Conservation (phyloP, 1,284 basidiomycete genomes). For the Ustilago shanxiensis region DNA sequence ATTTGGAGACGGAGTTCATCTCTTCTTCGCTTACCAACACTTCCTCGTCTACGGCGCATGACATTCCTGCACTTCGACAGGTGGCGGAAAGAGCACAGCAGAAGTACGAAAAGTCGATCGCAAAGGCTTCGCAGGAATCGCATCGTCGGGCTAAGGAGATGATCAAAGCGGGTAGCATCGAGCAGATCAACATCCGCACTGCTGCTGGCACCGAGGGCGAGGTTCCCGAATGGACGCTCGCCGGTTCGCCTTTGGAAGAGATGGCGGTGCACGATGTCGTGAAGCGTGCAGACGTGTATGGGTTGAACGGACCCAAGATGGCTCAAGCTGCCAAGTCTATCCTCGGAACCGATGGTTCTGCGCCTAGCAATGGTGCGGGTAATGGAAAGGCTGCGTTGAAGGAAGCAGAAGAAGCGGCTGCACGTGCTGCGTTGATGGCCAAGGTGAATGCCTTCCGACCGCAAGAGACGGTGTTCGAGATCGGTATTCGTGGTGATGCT, state of each 20-base stretch:
- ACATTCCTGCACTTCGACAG: slow-evolving; percentile 80
- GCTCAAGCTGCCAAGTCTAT: slow-evolving; percentile 16
- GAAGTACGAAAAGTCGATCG: slow-evolving; percentile 94
- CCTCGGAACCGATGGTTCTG: slow-evolving; percentile 8
- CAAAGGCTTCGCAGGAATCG: slow-evolving; percentile 86
- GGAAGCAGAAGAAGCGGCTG: slow-evolving; percentile 73
- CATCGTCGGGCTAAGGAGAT: slow-evolving; percentile 92
- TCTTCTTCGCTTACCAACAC: slow-evolving; percentile 72
- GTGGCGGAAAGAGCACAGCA: slow-evolving; percentile 90
- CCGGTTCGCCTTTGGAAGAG: slow-evolving; percentile 76
- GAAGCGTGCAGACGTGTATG: slow-evolving; percentile 56
- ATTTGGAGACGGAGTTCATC: slow-evolving; percentile 83
- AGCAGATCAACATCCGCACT: slow-evolving; percentile 52
- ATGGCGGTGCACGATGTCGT: slow-evolving; percentile 78
- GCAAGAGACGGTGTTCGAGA: slow-evolving; percentile 90
- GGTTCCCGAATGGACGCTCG: slow-evolving; percentile 75
- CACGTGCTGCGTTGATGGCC: slow-evolving; percentile 78
- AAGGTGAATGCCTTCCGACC: slow-evolving; percentile 87
- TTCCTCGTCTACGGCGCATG: slow-evolving; percentile 72
- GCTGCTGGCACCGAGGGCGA: slow-evolving; percentile 34
- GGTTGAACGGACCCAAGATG: slow-evolving; percentile 39
- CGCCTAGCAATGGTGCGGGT: not conserved
- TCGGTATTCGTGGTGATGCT: slow-evolving; percentile 80
- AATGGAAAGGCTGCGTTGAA: slow-evolving; percentile 23
- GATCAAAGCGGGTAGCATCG: slow-evolving; percentile 73